Evolutionary conservation across 116 monocot species (phyloP).

Genomic region (Phalaenopsis hybrid): DNA sequence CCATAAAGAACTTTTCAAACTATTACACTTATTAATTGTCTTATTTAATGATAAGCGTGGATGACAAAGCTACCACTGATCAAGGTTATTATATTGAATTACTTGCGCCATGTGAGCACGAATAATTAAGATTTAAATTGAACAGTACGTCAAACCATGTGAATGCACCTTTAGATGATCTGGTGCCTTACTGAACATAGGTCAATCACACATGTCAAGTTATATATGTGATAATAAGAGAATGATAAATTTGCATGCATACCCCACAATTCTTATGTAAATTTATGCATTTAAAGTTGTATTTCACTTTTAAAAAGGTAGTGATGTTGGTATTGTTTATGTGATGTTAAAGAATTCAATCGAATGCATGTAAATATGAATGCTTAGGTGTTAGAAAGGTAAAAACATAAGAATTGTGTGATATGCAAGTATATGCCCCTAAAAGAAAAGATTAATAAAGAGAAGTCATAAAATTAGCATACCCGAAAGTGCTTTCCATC

Average conservation of each 20-base stretch:
- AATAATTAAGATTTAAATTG: not conserved
- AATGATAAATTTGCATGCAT: too few species aligned
- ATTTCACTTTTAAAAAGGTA: too few species aligned
- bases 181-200: not conserved
- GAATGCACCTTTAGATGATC: not conserved
- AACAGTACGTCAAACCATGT: not conserved
- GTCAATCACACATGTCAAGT: not conserved
- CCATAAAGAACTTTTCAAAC: too few species aligned
- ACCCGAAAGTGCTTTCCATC: slow-evolving; percentile 97
- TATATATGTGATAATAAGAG: not conserved
- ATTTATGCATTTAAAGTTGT: too few species aligned
- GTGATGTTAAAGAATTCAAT: too few species aligned
- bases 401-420: too few species aligned
- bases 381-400: too few species aligned
- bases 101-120: not conserved
- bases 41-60: not conserved
- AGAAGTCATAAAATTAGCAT: slow-evolving; percentile 14
- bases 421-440: too few species aligned
- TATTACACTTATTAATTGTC: not conserved
- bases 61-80: not conserved
- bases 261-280: too few species aligned
- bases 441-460: slow-evolving; percentile 1
- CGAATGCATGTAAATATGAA: too few species aligned
- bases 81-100: not conserved
- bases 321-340: too few species aligned